Conservation (phyloP, 805 yeast genomes). For the Metschnikowia corniflorae region DNA sequence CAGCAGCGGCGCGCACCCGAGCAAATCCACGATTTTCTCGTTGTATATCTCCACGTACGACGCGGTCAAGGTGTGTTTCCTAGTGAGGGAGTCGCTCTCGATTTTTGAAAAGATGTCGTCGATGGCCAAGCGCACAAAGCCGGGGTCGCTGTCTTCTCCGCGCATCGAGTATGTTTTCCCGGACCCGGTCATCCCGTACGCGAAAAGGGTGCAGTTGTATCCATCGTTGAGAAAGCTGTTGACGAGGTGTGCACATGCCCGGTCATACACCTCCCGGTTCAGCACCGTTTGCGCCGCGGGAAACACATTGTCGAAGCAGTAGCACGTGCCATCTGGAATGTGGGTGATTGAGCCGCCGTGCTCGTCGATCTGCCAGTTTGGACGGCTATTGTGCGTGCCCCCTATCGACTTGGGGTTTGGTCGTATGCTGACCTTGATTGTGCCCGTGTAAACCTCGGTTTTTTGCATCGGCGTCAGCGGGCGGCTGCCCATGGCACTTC, state of each 20-base stretch:
- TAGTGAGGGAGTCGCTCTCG: slow-evolving; percentile 13
- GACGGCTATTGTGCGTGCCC: slow-evolving; percentile 9
- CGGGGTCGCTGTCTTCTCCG: slow-evolving; percentile 60
- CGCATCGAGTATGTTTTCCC: slow-evolving; percentile 90
- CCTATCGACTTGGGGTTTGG: slow-evolving; percentile 56
- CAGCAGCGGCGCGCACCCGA: slow-evolving; percentile 16
- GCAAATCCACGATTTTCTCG: slow-evolving; percentile 72
- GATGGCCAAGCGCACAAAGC: slow-evolving; percentile 69
- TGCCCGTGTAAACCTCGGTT: slow-evolving; percentile 56
- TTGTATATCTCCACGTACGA: slow-evolving; percentile 86
- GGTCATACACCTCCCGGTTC: slow-evolving; percentile 60
- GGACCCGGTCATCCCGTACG: slow-evolving; percentile 93
- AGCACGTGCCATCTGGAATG: slow-evolving; percentile 55
- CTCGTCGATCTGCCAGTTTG: slow-evolving; percentile 47
- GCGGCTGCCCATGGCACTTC: slow-evolving; percentile 35
- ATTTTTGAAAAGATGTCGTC: slow-evolving; percentile 53
- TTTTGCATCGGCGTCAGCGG: slow-evolving; percentile 37
- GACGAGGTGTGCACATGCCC: slow-evolving; percentile 52
- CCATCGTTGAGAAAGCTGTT: slow-evolving; percentile 59
- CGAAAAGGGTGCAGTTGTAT: slow-evolving; percentile 84
- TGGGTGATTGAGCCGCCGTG: slow-evolving; percentile 39
- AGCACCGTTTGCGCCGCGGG: slow-evolving; percentile 41
- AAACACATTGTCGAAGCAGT: slow-evolving; percentile 77
- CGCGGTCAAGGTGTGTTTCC: slow-evolving; percentile 48
- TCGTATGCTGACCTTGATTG: slow-evolving; percentile 72